phyloP scores from a whole-genome alignment of 148 eudicot species.

The Polygonum maritimum region DNA sequence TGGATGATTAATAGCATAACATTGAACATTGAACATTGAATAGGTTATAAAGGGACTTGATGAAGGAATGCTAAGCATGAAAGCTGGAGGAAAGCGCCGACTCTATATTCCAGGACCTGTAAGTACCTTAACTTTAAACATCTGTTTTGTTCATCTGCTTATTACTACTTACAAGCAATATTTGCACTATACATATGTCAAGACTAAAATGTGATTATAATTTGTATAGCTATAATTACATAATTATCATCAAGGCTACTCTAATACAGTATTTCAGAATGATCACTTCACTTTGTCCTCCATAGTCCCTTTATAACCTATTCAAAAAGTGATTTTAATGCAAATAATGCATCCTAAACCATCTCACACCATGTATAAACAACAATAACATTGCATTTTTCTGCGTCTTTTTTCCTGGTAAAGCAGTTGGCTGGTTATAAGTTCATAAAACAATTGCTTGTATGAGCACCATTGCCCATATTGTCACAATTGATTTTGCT shows the following conservation, averaged over 20 bases:
- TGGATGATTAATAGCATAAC: not conserved
- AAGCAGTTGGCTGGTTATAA: not conserved
- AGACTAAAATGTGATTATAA: not conserved
- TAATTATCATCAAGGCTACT: not conserved
- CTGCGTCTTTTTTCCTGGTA: too few species aligned
- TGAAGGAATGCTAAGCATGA: slow-evolving; percentile 92
- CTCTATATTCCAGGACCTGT: slow-evolving; percentile 94
- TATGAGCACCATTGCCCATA: not conserved
- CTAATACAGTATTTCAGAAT: too few species aligned
- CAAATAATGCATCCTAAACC: not conserved
- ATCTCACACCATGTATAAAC: not conserved
- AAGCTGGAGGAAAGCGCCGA: slow-evolving; percentile 86
- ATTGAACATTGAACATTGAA: slow-evolving; percentile 15
- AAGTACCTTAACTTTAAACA: slow-evolving; percentile 20
- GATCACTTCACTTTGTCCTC: too few species aligned
- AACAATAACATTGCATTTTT: not conserved
- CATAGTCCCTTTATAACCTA: too few species aligned
- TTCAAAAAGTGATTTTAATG: too few species aligned
- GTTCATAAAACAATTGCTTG: not conserved
- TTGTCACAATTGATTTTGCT: not conserved
- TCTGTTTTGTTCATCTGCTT: not conserved
- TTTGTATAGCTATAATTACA: too few species aligned
- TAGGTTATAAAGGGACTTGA: slow-evolving; percentile 97
- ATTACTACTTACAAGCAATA: not conserved
- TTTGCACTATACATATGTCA: not conserved